A percentile compares a stretch with the other conserved stretches of the same genome.
Conservation (phyloP, 345 rosid genomes). For the Aegle marmelos region DNA sequence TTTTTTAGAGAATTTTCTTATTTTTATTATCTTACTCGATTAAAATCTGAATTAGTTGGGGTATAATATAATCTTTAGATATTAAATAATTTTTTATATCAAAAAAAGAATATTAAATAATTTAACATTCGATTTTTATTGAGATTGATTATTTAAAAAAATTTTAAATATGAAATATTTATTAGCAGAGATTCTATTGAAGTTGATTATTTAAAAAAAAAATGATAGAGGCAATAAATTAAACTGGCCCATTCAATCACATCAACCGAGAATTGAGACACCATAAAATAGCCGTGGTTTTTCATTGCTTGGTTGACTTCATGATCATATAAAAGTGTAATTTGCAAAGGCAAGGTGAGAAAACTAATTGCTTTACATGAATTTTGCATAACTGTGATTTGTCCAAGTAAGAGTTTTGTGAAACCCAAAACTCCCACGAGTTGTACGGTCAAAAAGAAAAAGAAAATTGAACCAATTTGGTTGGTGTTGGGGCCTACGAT, state of each 20-base stretch:
- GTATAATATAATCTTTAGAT: no score
- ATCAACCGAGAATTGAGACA: no score
- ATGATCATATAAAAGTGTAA: neutral
- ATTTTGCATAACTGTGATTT: neutral
- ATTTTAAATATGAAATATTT: no score
- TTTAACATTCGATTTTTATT: no score
- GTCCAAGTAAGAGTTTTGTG: conserved; percentile 18
- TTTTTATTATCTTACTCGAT: no score
- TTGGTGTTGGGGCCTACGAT: no score
- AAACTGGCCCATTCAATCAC: no score
- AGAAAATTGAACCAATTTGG: conserved; percentile 16
- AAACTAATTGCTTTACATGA: neutral
- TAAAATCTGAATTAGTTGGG: no score
- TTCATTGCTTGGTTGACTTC: conserved; percentile 19
- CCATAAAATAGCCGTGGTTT: neutral
- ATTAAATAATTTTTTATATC: no score
- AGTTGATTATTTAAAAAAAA: neutral
- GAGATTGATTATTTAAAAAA: neutral
- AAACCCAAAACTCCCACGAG: conserved; percentile 23
- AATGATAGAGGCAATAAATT: neutral
- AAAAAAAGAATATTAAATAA: no score
- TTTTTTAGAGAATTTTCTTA: no score
- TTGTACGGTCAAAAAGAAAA: conserved; percentile 20
- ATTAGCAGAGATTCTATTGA: no score
- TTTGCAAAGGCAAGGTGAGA: conserved; percentile 4